A percentile compares a stretch with the other conserved stretches of the same genome.
Evolutionary conservation across 148 eudicot genomes (phyloP).

Genomic region (Vaccinium vitisidaea): DNA sequence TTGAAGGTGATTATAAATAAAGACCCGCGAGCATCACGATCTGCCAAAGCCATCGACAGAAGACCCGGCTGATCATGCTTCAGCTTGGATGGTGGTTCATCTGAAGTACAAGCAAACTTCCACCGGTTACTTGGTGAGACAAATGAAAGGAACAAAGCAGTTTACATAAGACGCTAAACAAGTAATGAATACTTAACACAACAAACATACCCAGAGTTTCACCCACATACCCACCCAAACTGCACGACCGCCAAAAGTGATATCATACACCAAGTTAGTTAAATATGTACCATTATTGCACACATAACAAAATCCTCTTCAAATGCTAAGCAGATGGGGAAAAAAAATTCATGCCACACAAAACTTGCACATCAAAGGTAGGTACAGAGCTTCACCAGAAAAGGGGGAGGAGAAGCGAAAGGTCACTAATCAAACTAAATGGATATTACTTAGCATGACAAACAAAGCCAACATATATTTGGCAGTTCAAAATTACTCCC

Average conservation of each 20-base stretch:
- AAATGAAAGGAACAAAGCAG: background rate
- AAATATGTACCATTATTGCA: background rate
- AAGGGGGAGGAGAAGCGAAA: no score
- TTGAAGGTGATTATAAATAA: conserved; percentile 63
- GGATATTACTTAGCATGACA: background rate
- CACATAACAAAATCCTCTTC: background rate
- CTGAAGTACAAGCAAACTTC: conserved; percentile 39
- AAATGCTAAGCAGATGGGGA: background rate
- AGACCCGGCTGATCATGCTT: conserved; percentile 87
- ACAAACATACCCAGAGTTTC: background rate
- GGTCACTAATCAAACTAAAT: background rate
- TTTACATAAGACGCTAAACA: background rate
- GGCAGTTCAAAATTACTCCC: background rate
- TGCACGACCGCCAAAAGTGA: background rate
- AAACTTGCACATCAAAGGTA: background rate
- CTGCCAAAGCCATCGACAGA: conserved; percentile 76
- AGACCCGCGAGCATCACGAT: conserved; percentile 80
- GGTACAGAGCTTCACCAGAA: background rate
- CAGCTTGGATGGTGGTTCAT: conserved; percentile 62
- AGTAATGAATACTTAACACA: background rate
- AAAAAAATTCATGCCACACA: background rate
- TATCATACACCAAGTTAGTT: background rate
- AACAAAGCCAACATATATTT: background rate
- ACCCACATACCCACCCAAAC: no score
- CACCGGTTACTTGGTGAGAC: background rate